Evolutionary conservation across 805 yeast species (phyloP).

Genomic region (Brettanomyces sp.): DNA sequence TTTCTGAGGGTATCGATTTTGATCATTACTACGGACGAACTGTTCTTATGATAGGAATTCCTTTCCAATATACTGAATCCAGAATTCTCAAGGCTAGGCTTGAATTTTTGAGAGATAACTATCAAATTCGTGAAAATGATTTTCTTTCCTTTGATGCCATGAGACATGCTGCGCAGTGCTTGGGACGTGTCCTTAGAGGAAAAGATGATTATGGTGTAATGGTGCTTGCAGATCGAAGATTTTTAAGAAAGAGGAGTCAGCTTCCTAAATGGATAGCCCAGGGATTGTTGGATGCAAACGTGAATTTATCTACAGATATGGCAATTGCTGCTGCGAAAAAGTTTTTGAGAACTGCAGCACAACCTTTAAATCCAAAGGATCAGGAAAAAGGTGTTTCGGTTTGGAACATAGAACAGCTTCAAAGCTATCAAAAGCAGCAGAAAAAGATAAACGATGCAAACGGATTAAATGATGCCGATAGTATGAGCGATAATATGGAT

Average conservation of each 20-base stretch:
- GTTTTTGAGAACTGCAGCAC: conserved; percentile 87
- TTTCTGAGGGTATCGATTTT: conserved; percentile 97
- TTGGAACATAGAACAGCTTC: conserved; percentile 71
- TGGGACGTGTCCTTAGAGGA: conserved; percentile 95
- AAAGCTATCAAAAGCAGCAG: conserved; percentile 37
- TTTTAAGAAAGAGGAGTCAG: conserved; percentile 76
- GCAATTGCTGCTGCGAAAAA: conserved; percentile 91
- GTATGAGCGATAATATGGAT: conserved; percentile 21
- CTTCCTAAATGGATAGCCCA: conserved; percentile 97
- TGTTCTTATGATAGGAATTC: conserved; percentile 97
- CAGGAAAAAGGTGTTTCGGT: conserved; percentile 85
- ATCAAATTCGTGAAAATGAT: conserved; percentile 87
- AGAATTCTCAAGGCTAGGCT: conserved; percentile 90
- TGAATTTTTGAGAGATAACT: conserved; percentile 88
- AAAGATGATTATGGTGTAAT: conserved; percentile 98
- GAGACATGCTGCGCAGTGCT: conserved; percentile 99
- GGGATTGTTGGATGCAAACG: conserved; percentile 83
- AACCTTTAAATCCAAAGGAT: conserved; percentile 81
- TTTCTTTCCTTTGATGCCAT: conserved; percentile 96
- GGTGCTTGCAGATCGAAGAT: conserved; percentile 95
- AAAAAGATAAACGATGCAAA: conserved; percentile 5
- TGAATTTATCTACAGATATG: conserved; percentile 92
- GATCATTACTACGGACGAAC: conserved; percentile 98
- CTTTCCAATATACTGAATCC: conserved; percentile 97
- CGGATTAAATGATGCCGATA: conserved; percentile 19